Conservation (phyloP, 2,329 filamentous ascomycete genomes). For the Scleromitrula shiraiana region DNA sequence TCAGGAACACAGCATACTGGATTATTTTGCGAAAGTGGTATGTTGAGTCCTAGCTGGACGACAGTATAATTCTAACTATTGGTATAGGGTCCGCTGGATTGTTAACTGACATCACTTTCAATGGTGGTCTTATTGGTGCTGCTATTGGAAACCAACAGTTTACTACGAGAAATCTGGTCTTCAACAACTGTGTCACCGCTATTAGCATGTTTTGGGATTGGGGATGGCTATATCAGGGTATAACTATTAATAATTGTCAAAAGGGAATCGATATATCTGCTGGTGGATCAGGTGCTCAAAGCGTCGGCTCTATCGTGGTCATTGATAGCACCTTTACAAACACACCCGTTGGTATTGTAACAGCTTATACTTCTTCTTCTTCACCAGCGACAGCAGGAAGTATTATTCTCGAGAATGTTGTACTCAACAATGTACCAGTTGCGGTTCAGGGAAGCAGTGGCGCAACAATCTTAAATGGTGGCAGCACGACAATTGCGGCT, state of each 20-base stretch:
- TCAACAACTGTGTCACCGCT: slow-evolving; percentile 40
- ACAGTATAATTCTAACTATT: not conserved
- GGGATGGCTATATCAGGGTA: slow-evolving; percentile 47
- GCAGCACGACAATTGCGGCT: slow-evolving; percentile 8
- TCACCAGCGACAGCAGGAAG: slow-evolving; percentile 22
- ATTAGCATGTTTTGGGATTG: slow-evolving; percentile 53
- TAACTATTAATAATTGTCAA: slow-evolving; percentile 44
- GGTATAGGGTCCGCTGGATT: slow-evolving; percentile 45
- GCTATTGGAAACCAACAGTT: slow-evolving; percentile 59
- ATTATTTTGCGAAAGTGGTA: slow-evolving; percentile 49
- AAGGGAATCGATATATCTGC: slow-evolving; percentile 43
- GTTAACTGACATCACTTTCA: slow-evolving; percentile 51
- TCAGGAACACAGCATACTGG: slow-evolving; percentile 44
- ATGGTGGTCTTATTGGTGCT: slow-evolving; percentile 51
- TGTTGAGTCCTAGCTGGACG: not conserved
- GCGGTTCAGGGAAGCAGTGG: slow-evolving; percentile 31
- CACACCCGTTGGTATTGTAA: slow-evolving; percentile 41
- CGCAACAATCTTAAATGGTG: not conserved
- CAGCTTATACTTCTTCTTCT: slow-evolving; percentile 44
- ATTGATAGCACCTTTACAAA: slow-evolving; percentile 48
- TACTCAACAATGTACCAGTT: slow-evolving; percentile 4
- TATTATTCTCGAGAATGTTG: slow-evolving; percentile 9
- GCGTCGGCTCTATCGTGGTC: slow-evolving; percentile 46
- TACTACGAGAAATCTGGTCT: slow-evolving; percentile 46
- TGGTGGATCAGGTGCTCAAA: slow-evolving; percentile 34